A percentile compares a stretch with the other conserved stretches of the same genome.
phyloP scores from a whole-genome alignment of 305 asterid species.

The Fraxinus sp. region DNA sequence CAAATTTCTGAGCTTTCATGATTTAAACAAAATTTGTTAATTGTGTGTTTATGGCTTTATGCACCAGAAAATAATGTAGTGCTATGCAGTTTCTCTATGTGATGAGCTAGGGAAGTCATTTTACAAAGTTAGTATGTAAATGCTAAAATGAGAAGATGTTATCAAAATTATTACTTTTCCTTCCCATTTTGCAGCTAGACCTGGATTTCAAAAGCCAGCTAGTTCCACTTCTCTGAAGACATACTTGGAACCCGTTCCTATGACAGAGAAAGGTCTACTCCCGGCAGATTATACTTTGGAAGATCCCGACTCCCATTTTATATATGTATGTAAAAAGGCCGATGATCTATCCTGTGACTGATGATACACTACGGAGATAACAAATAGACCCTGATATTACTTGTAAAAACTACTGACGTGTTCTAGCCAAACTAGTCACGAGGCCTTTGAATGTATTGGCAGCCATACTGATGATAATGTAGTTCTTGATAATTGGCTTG shows the following conservation, averaged over 20 bases:
- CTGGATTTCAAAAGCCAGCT: constrained; percentile 68
- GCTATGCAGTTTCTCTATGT: background rate
- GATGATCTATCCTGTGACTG: constrained; percentile 32
- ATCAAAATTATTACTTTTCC: constrained; percentile 4
- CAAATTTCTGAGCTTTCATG: background rate
- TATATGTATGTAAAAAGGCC: constrained; percentile 65
- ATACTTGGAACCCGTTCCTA: constrained; percentile 60
- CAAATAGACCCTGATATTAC: constrained; percentile 6
- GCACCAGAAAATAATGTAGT: background rate
- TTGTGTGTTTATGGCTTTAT: background rate
- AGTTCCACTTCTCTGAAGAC: constrained; percentile 47
- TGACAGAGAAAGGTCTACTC: constrained; percentile 71
- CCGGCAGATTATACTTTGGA: constrained; percentile 65
- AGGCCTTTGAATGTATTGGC: constrained; percentile 1
- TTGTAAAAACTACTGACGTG: background rate
- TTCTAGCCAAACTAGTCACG: constrained; percentile 5
- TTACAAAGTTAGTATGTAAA: background rate
- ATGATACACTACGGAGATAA: constrained; percentile 33
- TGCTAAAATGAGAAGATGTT: background rate
- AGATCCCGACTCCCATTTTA: constrained; percentile 93
- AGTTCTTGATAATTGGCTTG: constrained; percentile 20
- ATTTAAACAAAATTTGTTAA: background rate
- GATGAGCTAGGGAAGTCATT: background rate
- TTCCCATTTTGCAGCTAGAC: constrained; percentile 68
- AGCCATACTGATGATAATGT: constrained; percentile 20